Base-by-base conservation (phyloP, 352 stramenopile genomes). In the Pythium folliculosum region DNA sequence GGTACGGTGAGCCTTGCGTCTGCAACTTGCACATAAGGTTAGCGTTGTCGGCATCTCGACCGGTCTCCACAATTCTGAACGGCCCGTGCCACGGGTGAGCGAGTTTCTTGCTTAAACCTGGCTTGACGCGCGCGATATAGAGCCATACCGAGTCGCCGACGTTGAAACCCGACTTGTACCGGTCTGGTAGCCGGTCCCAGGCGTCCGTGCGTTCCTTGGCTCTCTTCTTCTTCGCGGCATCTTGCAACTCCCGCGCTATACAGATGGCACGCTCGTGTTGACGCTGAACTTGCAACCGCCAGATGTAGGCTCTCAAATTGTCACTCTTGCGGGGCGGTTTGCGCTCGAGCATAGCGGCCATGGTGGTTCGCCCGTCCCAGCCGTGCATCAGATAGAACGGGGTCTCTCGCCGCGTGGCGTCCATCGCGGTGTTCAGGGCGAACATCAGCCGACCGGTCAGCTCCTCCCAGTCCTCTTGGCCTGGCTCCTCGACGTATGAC, bases 381-480 rank as follows among this genome's bases (percentile, higher is more conserved):
- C 60, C 60, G n/a, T 67, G 60, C 35, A 67, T 9, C 0, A 67
- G 17, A n/a, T 44, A 60, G 23, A 60, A 54, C 27, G 50, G 60
- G 43, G 35, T 60, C 8, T 67, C 60, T 12, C 45, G 17, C 0
- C 47, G 27, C 2, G 47, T 60, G 9, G 23, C 6, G 37, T 68
- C 30, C 16, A 23, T 22, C 50, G 27, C 49, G 17, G 60, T 67
- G 51, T 67, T 67, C 1, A 67, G 4, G 10, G 70, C 58, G 48
- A 72, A 73, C 68, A 72, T 73, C 19, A 81, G 40, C 0, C 55
- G 57, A 19, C 75, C 56, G 0, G 66, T 68, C 0, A 78, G 12
- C 0, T 74, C 62, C 1, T 84, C 73, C 66, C 76, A 84, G 43
- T 78, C 73, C 8, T 50, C 60, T 51, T 80, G 70, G 14, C 5